Conservation (phyloP, 257 asterid genomes). For the Fraxinus excelsior region DNA sequence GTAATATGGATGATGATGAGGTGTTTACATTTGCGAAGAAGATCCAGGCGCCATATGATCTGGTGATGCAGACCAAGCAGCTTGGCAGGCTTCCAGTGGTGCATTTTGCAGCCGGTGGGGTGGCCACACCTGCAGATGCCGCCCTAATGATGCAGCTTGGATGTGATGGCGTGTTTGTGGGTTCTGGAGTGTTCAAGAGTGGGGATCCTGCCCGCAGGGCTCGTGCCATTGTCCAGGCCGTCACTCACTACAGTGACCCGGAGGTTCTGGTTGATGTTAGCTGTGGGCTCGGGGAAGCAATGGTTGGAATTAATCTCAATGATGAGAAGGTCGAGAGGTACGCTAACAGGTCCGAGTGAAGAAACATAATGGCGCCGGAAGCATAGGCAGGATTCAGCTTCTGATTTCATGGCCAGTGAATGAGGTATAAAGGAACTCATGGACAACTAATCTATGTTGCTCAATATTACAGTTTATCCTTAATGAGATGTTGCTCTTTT, state of each 20-base stretch:
- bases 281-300: slow-evolving; percentile 84
- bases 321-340: slow-evolving; percentile 83
- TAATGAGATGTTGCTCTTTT: no score
- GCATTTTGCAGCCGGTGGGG: slow-evolving; percentile 90
- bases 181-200: slow-evolving; percentile 86
- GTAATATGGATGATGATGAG: slow-evolving; percentile 91
- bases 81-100: slow-evolving; percentile 86
- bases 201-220: slow-evolving; percentile 83
- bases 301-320: slow-evolving; percentile 82
- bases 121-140: slow-evolving; percentile 87
- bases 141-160: slow-evolving; percentile 91
- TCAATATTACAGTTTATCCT: no score
- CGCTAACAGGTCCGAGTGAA: slow-evolving; percentile 71
- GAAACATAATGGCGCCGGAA: neutral
- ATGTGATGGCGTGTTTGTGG: slow-evolving; percentile 85
- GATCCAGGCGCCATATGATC: slow-evolving; percentile 77
- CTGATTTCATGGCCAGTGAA: slow-evolving; percentile 3
- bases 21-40: slow-evolving; percentile 83
- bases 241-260: slow-evolving; percentile 78
- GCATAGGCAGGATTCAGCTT: slow-evolving; percentile 12
- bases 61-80: slow-evolving; percentile 91
- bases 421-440: slow-evolving; percentile 4
- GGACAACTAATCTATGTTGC: no score
- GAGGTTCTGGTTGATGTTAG: slow-evolving; percentile 71
- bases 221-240: slow-evolving; percentile 84